Evolutionary conservation across 1,284 basidiomycete genomes (phyloP), one percentile per base, ranked within the genome.

Genomic region (Waitea zeae): DNA sequence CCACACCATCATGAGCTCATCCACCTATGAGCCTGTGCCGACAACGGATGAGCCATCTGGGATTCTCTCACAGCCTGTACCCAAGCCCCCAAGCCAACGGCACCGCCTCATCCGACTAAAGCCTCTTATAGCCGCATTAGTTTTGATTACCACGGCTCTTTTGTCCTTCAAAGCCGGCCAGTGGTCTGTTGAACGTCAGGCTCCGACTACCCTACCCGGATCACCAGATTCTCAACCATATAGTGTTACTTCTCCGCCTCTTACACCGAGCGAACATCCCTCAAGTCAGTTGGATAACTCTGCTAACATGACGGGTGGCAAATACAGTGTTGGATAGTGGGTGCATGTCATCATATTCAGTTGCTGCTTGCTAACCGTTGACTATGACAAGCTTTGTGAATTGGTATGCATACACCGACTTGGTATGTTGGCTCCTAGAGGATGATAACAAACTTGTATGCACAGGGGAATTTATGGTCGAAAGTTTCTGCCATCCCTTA

Each of bases 381-480:
- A 38, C 22, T 15, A 22, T n/a, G 31, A 33, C 19, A 33, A 81
- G 79, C 46, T 82, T 82, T 43, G 73, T 78, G 9, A 83, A 83
- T 46, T 83, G 79, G 78, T 79, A 45, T 36, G 49, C 41, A 17
- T 17, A 26, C 7, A 26, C n/a, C 3, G 15, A 30, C 18, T 5
- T 35, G 35, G 24, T 29, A 18, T 22, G 17, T 29, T 27, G 27
- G 12, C 19, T 17, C 29, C 24, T n/a, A 36, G 14, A 34, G 18
- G 19, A 29, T 36, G 35, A 19, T 17, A 18, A 35, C 15, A 27
- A 12, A 39, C 38, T 37, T 29, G 50, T 52, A 49, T 36, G 32
- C 52, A 46, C 42, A 81, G 90, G 90, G 89, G 86, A n/a, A 95
- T 95, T 35, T 96, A 95, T 52, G 89, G 72, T 27, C 72, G 88